Evolutionary conservation across 2,329 filamentous ascomycete species (phyloP).

Genomic region (Penicillium expansum): DNA sequence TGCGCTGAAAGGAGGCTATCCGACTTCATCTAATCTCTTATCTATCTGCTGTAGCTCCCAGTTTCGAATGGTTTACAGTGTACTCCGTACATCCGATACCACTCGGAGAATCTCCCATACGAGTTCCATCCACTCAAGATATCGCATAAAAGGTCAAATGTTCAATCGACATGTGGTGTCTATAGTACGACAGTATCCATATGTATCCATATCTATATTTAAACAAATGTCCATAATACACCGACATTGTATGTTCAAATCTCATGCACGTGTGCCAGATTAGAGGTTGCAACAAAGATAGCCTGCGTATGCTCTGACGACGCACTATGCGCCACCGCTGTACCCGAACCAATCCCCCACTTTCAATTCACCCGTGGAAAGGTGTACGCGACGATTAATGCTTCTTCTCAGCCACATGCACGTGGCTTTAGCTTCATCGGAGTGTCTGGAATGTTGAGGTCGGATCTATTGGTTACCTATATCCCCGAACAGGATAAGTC

Average conservation of each 20-base stretch:
- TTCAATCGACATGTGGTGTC: neutral
- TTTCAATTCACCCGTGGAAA: no score
- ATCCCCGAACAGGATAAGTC: neutral
- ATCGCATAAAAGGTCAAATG: neutral
- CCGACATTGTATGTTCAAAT: neutral
- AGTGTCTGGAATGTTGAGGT: neutral
- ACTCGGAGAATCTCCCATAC: neutral
- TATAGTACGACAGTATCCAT: neutral
- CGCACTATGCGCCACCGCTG: neutral
- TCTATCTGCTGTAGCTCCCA: neutral
- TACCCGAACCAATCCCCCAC: neutral
- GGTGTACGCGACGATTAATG: neutral
- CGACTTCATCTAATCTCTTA: neutral
- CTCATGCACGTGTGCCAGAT: neutral
- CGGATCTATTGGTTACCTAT: neutral
- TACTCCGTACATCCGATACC: no score
- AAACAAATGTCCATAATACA: neutral
- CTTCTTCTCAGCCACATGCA: slow-evolving; percentile 4
- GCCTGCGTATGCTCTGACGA: neutral
- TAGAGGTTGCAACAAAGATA: no score
- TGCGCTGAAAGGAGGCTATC: neutral
- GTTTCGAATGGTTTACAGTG: neutral
- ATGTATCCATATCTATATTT: no score
- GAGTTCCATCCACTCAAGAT: no score
- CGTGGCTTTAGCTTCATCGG: neutral